phyloP scores from a whole-genome alignment of 75 land plant species.

The Pinus tabuliformis region DNA sequence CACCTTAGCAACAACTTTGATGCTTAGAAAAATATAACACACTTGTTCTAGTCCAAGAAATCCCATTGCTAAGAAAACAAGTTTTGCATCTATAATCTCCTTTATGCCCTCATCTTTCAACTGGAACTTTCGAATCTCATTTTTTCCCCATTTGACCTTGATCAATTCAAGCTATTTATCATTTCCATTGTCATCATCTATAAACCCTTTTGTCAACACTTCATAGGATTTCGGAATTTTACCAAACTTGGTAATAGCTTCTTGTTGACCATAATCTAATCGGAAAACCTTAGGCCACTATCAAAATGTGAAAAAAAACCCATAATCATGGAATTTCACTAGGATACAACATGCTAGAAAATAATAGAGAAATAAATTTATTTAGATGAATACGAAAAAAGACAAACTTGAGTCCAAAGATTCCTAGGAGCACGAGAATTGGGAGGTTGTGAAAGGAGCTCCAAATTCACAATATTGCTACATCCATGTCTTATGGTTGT shows the following conservation, averaged over 20 bases:
- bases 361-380: not conserved
- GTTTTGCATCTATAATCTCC: constrained; percentile 85
- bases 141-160: too few species aligned
- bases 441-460: constrained; percentile 92
- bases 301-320: constrained; percentile 2
- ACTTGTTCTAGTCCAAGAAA: constrained; percentile 97
- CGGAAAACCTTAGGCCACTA: constrained; percentile 97
- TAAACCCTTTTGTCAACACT: constrained; percentile 37
- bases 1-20: not conserved
- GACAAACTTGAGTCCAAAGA: constrained; percentile 94
- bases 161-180: too few species aligned
- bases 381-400: not conserved
- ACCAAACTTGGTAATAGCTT: constrained; percentile 84
- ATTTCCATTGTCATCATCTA: too few species aligned
- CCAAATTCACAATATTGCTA: constrained; percentile 68
- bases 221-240: constrained; percentile 85
- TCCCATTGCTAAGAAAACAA: constrained; percentile 90
- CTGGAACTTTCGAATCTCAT: not conserved
- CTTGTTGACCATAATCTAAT: constrained; percentile 96
- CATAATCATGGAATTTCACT: not conserved
- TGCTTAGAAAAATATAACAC: constrained; percentile 12
- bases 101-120: constrained; percentile 80
- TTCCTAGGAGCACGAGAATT: constrained; percentile 75
- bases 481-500: constrained; percentile 94
- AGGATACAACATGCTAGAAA: too few species aligned